phyloP scores from a whole-genome alignment of 768 basidiomycete genomes.

The Boletus subcaerulescens region DNA sequence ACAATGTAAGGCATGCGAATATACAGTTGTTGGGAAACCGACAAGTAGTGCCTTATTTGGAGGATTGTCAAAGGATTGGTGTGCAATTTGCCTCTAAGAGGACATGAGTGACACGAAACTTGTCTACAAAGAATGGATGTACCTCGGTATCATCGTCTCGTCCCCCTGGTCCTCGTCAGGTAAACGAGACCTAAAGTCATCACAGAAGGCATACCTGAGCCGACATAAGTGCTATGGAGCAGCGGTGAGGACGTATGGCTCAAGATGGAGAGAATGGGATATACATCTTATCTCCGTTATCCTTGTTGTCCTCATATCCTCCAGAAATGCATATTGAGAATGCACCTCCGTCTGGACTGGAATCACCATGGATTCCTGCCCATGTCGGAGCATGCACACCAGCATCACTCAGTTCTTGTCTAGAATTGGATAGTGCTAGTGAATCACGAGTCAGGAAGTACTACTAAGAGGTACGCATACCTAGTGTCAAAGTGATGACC shows the following conservation, averaged over 20 bases:
- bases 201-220: conserved; percentile 22
- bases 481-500: conserved; percentile 21
- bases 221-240: conserved; percentile 32
- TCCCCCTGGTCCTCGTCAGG: conserved; percentile 11
- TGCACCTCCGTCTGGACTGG: conserved; percentile 25
- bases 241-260: not conserved
- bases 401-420: conserved; percentile 19
- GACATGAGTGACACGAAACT: not conserved
- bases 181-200: not conserved
- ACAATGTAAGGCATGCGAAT: not conserved
- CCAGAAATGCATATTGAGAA: conserved; percentile 42
- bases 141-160: not conserved
- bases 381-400: conserved; percentile 35
- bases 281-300: conserved; percentile 37
- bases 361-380: conserved; percentile 40
- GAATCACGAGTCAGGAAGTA: not conserved
- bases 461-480: not conserved
- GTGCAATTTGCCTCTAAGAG: conserved; percentile 15
- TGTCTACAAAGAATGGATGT: not conserved
- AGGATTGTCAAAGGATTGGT: conserved; percentile 25
- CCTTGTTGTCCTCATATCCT: conserved; percentile 41
- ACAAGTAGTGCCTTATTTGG: conserved; percentile 23
- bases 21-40: not conserved
- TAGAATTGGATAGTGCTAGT: conserved; percentile 1
- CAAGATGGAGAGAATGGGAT: conserved; percentile 3